phyloP scores from a whole-genome alignment of 1,284 basidiomycete species.

The Fomitopsis palustris region DNA sequence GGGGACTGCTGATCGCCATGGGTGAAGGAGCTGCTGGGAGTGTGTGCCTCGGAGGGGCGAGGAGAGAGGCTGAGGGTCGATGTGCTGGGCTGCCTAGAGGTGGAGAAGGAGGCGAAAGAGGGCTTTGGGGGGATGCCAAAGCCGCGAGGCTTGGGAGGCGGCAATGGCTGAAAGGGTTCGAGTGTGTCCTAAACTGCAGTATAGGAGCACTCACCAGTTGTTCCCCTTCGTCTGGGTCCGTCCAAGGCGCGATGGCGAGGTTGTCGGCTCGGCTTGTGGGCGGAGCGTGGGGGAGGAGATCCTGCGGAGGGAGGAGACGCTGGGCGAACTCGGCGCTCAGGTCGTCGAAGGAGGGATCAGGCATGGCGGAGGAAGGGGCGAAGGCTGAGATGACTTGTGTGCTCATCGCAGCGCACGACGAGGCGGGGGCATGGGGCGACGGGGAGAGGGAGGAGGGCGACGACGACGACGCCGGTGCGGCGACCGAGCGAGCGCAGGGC shows the following conservation, averaged over 20 bases:
- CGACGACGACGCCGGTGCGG: background rate
- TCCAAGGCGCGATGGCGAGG: constrained; percentile 19
- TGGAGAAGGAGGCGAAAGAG: constrained; percentile 21
- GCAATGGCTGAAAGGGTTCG: constrained; percentile 17
- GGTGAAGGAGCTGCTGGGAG: constrained; percentile 12
- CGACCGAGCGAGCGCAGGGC: background rate
- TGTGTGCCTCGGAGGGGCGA: constrained; percentile 20
- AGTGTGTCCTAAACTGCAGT: background rate
- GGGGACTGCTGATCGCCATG: constrained; percentile 12
- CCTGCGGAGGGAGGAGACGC: constrained; percentile 14
- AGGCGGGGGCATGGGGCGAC: background rate
- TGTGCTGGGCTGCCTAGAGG: constrained; percentile 19
- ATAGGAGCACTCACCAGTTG: constrained; percentile 4
- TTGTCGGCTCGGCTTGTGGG: constrained; percentile 15
- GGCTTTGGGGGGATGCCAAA: constrained; percentile 22
- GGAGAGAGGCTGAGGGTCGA: constrained; percentile 21
- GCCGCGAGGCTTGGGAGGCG: constrained; percentile 21
- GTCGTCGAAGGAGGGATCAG: background rate
- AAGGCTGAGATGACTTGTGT: background rate
- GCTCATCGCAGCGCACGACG: background rate
- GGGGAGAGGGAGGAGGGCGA: background rate
- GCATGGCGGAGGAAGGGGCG: background rate
- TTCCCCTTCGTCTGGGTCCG: constrained; percentile 4
- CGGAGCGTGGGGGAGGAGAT: constrained; percentile 16
- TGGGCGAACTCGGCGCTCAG: constrained; percentile 9